Percentiles rank a stretch among this genome's conserved stretches.
Evolutionary conservation across 768 basidiomycete genomes (phyloP).

Genomic region (Hirschioporus abietinus): DNA sequence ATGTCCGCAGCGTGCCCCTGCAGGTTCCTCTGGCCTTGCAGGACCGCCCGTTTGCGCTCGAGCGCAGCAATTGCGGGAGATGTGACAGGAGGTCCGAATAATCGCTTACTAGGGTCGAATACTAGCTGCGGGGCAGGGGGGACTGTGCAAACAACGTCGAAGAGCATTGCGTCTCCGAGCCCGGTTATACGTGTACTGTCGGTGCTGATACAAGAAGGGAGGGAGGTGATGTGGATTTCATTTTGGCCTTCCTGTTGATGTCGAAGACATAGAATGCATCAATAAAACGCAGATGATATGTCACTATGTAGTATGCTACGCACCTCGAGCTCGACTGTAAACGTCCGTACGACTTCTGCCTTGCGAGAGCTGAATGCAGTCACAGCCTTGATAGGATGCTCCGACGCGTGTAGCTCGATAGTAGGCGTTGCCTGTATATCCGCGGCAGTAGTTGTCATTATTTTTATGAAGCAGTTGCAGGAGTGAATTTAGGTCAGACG

Average conservation of each 20-base stretch:
- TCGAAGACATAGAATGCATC: too few species aligned
- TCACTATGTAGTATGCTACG: too few species aligned
- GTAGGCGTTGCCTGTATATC: not conserved
- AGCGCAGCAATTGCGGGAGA: slow-evolving; percentile 20
- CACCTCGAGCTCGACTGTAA: slow-evolving; percentile 45
- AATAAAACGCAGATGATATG: too few species aligned
- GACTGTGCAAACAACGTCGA: slow-evolving; percentile 49
- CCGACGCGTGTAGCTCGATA: slow-evolving; percentile 23
- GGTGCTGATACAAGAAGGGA: slow-evolving; percentile 46
- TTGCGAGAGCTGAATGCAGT: slow-evolving; percentile 52
- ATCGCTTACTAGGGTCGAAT: too few species aligned
- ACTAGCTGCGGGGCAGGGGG: too few species aligned
- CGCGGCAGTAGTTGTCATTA: not conserved
- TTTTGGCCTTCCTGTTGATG: slow-evolving; percentile 47
- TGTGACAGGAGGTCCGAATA: slow-evolving; percentile 12
- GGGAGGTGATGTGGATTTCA: slow-evolving; percentile 41
- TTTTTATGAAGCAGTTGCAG: too few species aligned
- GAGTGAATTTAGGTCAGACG: not conserved
- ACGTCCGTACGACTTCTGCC: slow-evolving; percentile 53
- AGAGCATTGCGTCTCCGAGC: slow-evolving; percentile 41
- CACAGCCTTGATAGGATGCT: slow-evolving; percentile 46
- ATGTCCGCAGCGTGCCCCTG: slow-evolving; percentile 37
- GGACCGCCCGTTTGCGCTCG: slow-evolving; percentile 26
- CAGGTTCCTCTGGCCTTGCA: slow-evolving; percentile 35
- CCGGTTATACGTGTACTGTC: slow-evolving; percentile 51